Evolutionary conservation across 177 flowering plant species (phyloP).

Genomic region (Vitis hybrid): DNA sequence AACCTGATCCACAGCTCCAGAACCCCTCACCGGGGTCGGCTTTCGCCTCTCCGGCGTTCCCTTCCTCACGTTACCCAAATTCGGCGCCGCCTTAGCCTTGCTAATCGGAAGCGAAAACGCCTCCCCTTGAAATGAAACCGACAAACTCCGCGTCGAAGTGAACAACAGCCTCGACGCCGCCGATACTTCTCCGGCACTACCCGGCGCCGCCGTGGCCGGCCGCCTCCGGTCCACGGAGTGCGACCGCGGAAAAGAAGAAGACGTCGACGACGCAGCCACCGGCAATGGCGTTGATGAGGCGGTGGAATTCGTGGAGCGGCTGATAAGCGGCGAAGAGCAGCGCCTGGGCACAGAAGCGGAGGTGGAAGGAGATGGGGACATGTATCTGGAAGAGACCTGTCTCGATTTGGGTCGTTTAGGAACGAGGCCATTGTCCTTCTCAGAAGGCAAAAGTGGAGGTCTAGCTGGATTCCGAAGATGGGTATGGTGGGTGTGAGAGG

Average conservation of each 20-base stretch:
- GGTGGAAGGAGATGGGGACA: slow-evolving; percentile 62
- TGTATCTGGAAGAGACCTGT: slow-evolving; percentile 70
- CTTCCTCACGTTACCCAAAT: slow-evolving; percentile 43
- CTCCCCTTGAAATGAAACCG: slow-evolving; percentile 96
- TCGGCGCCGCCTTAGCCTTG: slow-evolving; percentile 55
- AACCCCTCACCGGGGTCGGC: slow-evolving; percentile 43
- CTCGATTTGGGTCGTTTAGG: slow-evolving; percentile 54
- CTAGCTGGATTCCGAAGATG: slow-evolving; percentile 23
- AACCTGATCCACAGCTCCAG: slow-evolving; percentile 47
- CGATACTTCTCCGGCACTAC: slow-evolving; percentile 47
- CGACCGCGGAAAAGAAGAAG: slow-evolving; percentile 37
- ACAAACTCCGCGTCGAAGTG: slow-evolving; percentile 82
- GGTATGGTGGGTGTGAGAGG: slow-evolving; percentile 2
- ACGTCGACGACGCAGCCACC: slow-evolving; percentile 2
- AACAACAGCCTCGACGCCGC: slow-evolving; percentile 67
- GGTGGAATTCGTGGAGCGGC: slow-evolving; percentile 32
- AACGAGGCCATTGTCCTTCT: slow-evolving; percentile 30
- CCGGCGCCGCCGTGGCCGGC: slow-evolving; percentile 15
- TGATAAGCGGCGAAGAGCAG: slow-evolving; percentile 60
- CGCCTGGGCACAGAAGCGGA: slow-evolving; percentile 24
- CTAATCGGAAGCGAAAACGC: slow-evolving; percentile 83
- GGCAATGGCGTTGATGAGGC: slow-evolving; percentile 11
- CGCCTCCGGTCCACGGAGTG: slow-evolving; percentile 75
- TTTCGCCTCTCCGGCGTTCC: slow-evolving; percentile 70
- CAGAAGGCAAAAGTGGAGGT: slow-evolving; percentile 51